Evolutionary conservation across 2,329 filamentous ascomycete genomes (phyloP).

Genomic region (Curvularia eragrostidis): DNA sequence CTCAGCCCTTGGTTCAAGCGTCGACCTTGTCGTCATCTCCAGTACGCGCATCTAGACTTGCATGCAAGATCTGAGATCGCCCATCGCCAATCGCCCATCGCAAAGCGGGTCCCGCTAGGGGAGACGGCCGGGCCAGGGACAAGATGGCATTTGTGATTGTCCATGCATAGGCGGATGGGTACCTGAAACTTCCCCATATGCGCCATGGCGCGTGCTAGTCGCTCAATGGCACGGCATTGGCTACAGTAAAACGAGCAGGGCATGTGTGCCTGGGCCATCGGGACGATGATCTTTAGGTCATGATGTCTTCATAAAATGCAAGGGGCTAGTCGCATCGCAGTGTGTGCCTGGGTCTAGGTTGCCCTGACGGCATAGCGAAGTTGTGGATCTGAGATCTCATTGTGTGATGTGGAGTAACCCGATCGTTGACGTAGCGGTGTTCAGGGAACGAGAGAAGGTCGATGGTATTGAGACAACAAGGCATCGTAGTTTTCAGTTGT

Average conservation of each 20-base stretch:
- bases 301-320: slow-evolving; percentile 10
- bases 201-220: slow-evolving; percentile 1
- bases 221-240: background rate
- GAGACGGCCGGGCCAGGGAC: background rate
- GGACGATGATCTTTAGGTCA: background rate
- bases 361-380: background rate
- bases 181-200: slow-evolving; percentile 12
- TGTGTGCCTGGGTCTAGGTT: slow-evolving; percentile 1
- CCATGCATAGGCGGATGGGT: slow-evolving; percentile 1
- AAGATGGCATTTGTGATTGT: slow-evolving; percentile 9
- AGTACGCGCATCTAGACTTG: slow-evolving; percentile 4
- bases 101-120: slow-evolving; percentile 1
- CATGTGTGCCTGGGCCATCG: background rate
- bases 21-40: background rate
- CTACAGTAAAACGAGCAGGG: background rate
- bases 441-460: slow-evolving; percentile 1
- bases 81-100: too few relatives aligned
- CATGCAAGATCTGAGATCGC: slow-evolving; percentile 16
- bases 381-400: background rate
- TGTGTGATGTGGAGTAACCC: background rate
- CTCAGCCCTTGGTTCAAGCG: background rate
- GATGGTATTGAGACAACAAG: background rate
- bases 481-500: background rate
- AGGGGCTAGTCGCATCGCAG: slow-evolving; percentile 4
- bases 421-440: slow-evolving; percentile 19